Conservation (phyloP, 2,329 filamentous ascomycete species). For the Fusarium heterosporum region DNA sequence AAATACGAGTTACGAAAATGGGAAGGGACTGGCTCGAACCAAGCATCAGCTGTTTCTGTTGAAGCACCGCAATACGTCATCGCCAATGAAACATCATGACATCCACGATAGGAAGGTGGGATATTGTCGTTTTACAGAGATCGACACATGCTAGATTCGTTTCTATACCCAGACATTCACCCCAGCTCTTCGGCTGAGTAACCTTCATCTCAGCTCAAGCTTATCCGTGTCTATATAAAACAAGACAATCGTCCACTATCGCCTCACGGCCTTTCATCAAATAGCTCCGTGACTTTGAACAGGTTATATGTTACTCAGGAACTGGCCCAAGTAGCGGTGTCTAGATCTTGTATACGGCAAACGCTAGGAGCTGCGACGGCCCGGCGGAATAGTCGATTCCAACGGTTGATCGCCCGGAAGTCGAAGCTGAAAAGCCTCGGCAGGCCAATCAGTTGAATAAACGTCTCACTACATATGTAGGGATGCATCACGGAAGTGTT, state of each 20-base stretch:
- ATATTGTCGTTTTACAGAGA: not conserved
- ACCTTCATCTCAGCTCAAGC: slow-evolving; percentile 36
- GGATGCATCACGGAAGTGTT: slow-evolving; percentile 2
- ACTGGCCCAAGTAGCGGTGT: not conserved
- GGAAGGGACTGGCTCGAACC: not conserved
- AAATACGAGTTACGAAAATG: slow-evolving; percentile 20
- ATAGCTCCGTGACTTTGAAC: not conserved
- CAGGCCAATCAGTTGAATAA: not conserved
- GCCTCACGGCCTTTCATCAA: no score
- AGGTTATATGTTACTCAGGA: not conserved
- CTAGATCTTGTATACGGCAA: not conserved
- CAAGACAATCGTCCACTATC: slow-evolving; percentile 19
- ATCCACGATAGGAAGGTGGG: not conserved
- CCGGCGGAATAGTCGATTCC: slow-evolving; percentile 15
- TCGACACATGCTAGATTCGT: not conserved
- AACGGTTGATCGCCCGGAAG: slow-evolving; percentile 13
- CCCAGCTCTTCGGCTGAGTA: not conserved
- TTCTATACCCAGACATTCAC: not conserved
- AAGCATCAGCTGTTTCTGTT: not conserved
- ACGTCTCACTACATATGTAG: not conserved
- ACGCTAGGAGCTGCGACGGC: slow-evolving; percentile 1
- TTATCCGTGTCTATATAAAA: slow-evolving; percentile 17
- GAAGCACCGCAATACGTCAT: slow-evolving; percentile 12
- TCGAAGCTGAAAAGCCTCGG: not conserved
- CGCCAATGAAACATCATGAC: not conserved